Evolutionary conservation across 306 rosid genomes (phyloP), one percentile per base, ranked within the genome.

Genomic region (Castanopsis chinensis): DNA sequence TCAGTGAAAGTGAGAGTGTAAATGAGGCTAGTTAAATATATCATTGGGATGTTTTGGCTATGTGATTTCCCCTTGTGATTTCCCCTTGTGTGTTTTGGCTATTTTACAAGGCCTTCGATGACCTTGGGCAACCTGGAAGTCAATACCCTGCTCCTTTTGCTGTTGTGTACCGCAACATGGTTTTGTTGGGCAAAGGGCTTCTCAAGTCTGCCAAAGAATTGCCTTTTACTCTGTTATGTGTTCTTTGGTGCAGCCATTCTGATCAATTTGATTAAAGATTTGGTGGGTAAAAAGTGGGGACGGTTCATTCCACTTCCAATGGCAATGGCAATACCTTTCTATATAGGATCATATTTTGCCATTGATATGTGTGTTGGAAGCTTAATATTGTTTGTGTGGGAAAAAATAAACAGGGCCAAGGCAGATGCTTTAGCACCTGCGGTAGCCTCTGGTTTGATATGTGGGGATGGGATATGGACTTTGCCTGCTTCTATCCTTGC

Each of bases 261-360:
- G 32, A 58, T 74, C 15, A 74, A 74, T 51, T 57, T 57, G 35
- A 58, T 35, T 20, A 74, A 17, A 52, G 78, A 74, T 25, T 35
- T 6, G 23, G 30, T 58, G 54, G 78, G 32, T n/a, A 74, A 58
- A 30, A 74, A 32, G 45, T 28, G 55, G 54, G 78, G 37, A 6
- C 3, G 78, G 23, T 74, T 19, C 28, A 35, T 35, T 32, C 69
- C 54, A 11, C 37, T 74, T 74, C 76, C 76, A 12, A 72, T 72
- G 76, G 76, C 76, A 52, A 72, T 72, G 63, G 76, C 76, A 49
- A 72, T 72, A 72, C 76, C 76, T 21, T 72, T 72, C 76, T 72
- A 72, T 30, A 8, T 72, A 12, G 76, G 76, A 72, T 19, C 76
- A 1, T 72, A 72, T 30, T 72, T 72, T 10, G 76, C 76, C 76